Evolutionary conservation across 139 green algal species (phyloP), one percentile per base, ranked within the genome.

Genomic region (Microglena sp.): DNA sequence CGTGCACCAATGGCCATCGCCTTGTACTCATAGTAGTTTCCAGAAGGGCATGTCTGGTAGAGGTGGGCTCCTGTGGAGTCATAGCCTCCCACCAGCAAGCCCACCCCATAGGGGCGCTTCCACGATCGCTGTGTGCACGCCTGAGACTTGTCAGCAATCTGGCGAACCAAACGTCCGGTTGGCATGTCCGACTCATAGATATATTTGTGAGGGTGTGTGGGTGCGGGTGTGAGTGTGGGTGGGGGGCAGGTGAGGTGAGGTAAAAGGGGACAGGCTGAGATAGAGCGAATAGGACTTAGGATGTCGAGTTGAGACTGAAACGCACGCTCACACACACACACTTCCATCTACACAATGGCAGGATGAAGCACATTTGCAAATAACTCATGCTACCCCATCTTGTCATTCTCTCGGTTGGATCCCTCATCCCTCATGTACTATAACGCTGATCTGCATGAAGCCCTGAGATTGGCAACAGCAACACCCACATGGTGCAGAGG

Each of bases 1-100:
- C 93, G 76, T 3, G 86, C 82, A 1, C 93, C 93, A 57, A 98
- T 97, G 35, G 93, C 92, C 68, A 95, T 92, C 5, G 92, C 93
- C 68, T 91, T 89, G 83, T 96, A 98, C 68, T 99, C 94, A 33
- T 89, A 98, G 78, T 88, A 98, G 70, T 97, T 97, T 56, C 93
- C 93, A 0, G 79, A 91, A 29, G 93, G 93, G 77, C 93, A 98
- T 55, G 87, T 92, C 74, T 92, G 90, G 78, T 86, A 97, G 1
- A 98, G 67, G 69, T 89, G 83, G 1, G 89, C 72, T 1, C 90
- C 88, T 28, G 77, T 73, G 32, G 77, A 63, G 79, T 98, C 93
- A 33, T 85, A 72, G 4, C 93, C 93, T 0, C 77, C 89, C 28
- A 96, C 84, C 36, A 98, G 84, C 40, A 98, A 77, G 1, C 93